Percentiles rank a stretch among this genome's conserved stretches.
Conservation (phyloP, 352 stramenopile species). For the Phytophthora brassicae region DNA sequence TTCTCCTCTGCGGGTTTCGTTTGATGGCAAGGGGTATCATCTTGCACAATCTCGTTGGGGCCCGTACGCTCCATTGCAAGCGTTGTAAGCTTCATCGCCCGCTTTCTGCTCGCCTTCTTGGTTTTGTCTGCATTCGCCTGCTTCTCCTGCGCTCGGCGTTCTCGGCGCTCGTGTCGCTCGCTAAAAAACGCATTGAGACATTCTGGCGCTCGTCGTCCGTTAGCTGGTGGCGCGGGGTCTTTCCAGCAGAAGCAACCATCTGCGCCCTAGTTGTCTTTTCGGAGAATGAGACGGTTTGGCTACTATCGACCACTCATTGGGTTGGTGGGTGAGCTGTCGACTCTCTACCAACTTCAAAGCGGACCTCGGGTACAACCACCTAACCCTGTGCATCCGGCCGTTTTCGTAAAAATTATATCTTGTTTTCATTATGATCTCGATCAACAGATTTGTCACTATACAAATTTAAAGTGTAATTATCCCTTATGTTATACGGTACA, state of each 20-base stretch:
- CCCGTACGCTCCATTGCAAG: background rate
- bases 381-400: background rate
- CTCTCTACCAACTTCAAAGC: too few species aligned
- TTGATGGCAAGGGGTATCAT: too few species aligned
- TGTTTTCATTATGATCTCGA: background rate
- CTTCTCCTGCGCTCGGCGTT: too few species aligned
- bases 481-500: too few species aligned
- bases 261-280: background rate
- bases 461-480: too few species aligned
- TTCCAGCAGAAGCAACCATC: background rate
- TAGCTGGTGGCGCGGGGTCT: background rate
- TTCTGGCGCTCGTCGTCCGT: background rate
- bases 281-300: too few species aligned
- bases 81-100: background rate
- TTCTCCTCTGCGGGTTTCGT: too few species aligned
- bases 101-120: background rate
- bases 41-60: too few species aligned
- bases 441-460: too few species aligned
- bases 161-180: background rate
- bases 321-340: too few species aligned
- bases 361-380: background rate
- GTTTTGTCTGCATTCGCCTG: background rate
- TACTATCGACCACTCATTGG: too few species aligned
- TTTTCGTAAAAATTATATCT: background rate
- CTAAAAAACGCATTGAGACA: background rate